Evolutionary conservation across 2,329 filamentous ascomycete genomes (phyloP).

Genomic region (Byssoonygena ceratinophila): DNA sequence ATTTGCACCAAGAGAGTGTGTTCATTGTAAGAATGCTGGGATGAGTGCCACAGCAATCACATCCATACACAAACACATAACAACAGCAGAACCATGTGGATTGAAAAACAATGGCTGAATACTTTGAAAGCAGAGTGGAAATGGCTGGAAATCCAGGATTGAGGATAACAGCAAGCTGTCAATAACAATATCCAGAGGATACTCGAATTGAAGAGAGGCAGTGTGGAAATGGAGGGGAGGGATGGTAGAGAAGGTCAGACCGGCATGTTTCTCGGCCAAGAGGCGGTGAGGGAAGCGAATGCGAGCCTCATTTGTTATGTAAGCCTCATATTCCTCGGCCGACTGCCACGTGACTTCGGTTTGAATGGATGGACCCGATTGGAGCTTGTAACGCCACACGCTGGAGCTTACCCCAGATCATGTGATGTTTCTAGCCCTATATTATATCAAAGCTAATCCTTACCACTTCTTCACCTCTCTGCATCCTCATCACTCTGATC

Average conservation of each 20-base stretch:
- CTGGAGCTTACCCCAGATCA: slow-evolving; percentile 1
- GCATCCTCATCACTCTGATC: not conserved
- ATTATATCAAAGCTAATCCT: not conserved
- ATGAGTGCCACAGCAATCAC: not conserved
- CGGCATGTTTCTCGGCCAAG: slow-evolving; percentile 12
- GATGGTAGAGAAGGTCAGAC: not conserved
- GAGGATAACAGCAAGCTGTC: not conserved
- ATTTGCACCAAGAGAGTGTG: not conserved
- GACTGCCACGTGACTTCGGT: not conserved
- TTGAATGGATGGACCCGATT: not conserved
- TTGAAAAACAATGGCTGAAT: not conserved
- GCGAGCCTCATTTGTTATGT: slow-evolving; percentile 2
- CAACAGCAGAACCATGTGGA: not conserved
- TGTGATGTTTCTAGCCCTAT: not conserved
- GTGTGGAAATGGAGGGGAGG: slow-evolving; percentile 1
- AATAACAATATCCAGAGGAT: slow-evolving; percentile 2
- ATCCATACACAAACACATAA: slow-evolving; percentile 1
- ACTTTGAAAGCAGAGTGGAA: not conserved
- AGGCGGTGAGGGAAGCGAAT: slow-evolving; percentile 14
- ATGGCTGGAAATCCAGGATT: not conserved
- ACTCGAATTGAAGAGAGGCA: slow-evolving; percentile 3
- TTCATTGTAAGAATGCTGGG: not conserved
- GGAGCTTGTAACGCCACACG: no score
- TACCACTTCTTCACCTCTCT: not conserved
- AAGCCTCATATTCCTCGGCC: not conserved